These are phyloP conservation scores for Echium plantagineum DNA, from an alignment of 257 asterid species.

Conservation along the genomic window DNA sequence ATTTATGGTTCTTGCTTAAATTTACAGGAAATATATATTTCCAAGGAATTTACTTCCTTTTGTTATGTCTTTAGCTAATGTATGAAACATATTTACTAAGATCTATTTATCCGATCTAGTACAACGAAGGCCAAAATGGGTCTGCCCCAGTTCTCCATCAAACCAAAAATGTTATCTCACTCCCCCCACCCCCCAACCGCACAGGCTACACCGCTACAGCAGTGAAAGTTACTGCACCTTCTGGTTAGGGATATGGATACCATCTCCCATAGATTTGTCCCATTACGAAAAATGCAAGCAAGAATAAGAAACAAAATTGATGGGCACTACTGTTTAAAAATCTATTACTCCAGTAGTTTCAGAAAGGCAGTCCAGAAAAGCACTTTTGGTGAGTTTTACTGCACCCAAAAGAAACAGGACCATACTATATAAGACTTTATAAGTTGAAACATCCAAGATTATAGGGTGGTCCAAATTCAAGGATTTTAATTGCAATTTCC, in stretches of 20 bases:
- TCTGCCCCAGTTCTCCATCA: too few species aligned
- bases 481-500: slow-evolving; percentile 2
- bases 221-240: background rate
- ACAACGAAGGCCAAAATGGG: too few species aligned
- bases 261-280: background rate
- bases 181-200: too few species aligned
- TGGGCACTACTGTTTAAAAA: background rate
- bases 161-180: too few species aligned
- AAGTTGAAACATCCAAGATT: slow-evolving; percentile 1
- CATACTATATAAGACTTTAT: slow-evolving; percentile 14
- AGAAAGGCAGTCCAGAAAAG: slow-evolving; percentile 8
- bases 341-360: slow-evolving; percentile 1
- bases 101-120: too few species aligned
- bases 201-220: too few species aligned
- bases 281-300: background rate
- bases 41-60: too few species aligned
- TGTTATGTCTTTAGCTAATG: too few species aligned
- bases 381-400: slow-evolving; percentile 10
- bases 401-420: slow-evolving; percentile 15
- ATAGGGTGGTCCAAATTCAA: slow-evolving; percentile 25
- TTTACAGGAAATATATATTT: too few species aligned
- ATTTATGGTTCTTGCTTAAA: too few species aligned
- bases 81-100: too few species aligned
- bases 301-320: background rate
- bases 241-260: background rate